phyloP scores from a whole-genome alignment of 371 early-diverging fungal species.

The Mucor saturninus region DNA sequence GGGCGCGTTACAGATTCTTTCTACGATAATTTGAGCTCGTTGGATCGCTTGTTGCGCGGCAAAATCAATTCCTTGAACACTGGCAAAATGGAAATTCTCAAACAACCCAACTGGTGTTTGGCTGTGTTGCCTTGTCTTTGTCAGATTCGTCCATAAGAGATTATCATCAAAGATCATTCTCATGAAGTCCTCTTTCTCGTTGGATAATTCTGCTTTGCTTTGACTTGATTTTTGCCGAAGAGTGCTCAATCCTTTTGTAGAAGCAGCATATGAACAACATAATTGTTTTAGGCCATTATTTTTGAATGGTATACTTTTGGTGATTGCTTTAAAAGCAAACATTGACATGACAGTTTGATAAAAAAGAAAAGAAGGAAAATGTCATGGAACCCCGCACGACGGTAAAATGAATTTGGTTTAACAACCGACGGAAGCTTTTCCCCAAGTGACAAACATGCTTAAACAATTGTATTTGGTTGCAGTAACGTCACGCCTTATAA shows the following conservation, averaged over 20 bases:
- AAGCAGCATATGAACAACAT: conserved; percentile 3
- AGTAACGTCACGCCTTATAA: conserved; percentile 29
- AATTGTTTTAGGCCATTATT: conserved; percentile 1
- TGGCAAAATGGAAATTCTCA: conserved; percentile 41
- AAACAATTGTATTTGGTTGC: conserved; percentile 38
- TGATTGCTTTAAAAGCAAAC: neutral
- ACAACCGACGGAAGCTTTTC: neutral
- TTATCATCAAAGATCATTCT: conserved; percentile 47
- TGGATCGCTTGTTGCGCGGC: conserved; percentile 52
- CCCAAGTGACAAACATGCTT: conserved; percentile 9
- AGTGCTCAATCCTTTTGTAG: neutral
- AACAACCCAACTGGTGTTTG: conserved; percentile 31
- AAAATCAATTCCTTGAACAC: conserved; percentile 41
- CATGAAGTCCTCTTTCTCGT: conserved; percentile 32
- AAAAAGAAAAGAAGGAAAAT: neutral
- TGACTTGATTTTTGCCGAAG: conserved; percentile 1
- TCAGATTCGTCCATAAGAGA: conserved; percentile 15
- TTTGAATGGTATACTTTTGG: neutral
- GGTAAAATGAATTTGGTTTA: neutral
- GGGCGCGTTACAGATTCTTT: conserved; percentile 64
- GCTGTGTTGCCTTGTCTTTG: neutral
- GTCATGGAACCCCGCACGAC: neutral
- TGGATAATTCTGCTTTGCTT: neutral
- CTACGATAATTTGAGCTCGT: conserved; percentile 60
- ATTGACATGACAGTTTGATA: conserved; percentile 6